Evolutionary conservation across 2,329 filamentous ascomycete genomes (phyloP), one percentile per base, ranked within the genome.

Genomic region (Colletotrichum sansevieriae): DNA sequence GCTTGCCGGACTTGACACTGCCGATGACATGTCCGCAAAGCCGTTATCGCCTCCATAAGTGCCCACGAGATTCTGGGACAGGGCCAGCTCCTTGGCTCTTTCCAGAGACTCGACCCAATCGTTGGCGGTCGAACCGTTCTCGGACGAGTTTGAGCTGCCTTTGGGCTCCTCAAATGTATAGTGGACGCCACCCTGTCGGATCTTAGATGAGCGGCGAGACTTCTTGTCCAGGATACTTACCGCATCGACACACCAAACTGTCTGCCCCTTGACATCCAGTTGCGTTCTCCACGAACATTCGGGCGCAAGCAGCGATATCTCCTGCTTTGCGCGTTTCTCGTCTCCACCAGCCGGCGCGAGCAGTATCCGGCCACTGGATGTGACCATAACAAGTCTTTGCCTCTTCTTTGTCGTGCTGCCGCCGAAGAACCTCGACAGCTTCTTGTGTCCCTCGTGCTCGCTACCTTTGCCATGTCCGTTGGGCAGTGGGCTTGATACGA

Each of bases 151-250:
- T 85, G 73, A 77, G 74, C 66, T 89, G 18, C 90, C 87, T 77
- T 97, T 97, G n/a, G 90, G 86, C 75, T 98, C 95, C 81, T 99
- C 96, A 75, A 99, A 99, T 13, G 92, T 92, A 77, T 93, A 96
- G 74, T 97, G 95, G 76, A 95, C 92, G 67, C 97, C 95, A 72
- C 89, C 89, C 95, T 97, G 68, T 65, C 62, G 61, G 41, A 68
- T 51, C 41, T 68, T 68, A 68, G 65, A 68, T 65, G 49, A 65
- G 62, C 61, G 65, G 65, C 62, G 55, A 60, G 55, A 61, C 43
- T 44, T 65, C n/a, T 49, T 65, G 47, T 65, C 49, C 41, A 56
- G 54, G 35, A 65, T 22, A 68, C 94, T 85, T 90, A 98, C 96
- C 73, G 93, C 97, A 83, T 98, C 94, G 60, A 98, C 91, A 79